These are phyloP conservation scores for Saccharomycopsis sp. DNA, from an alignment of 805 yeast species.

Conservation along the genomic window DNA sequence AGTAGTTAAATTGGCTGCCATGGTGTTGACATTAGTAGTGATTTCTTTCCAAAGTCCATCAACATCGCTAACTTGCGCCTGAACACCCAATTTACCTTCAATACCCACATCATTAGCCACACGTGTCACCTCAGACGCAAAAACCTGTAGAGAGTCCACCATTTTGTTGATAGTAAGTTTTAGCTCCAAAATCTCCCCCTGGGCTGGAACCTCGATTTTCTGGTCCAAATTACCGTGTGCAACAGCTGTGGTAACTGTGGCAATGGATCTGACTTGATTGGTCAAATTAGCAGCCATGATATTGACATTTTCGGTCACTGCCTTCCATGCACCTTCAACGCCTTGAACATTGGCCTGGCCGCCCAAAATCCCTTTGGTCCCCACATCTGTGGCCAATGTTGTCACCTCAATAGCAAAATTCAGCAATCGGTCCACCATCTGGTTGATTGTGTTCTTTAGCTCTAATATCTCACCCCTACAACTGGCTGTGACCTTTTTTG, in stretches of 20 bases:
- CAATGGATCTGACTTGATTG: slow-evolving; percentile 82
- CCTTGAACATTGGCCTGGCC: slow-evolving; percentile 83
- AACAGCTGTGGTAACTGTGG: slow-evolving; percentile 86
- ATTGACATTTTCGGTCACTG: slow-evolving; percentile 76
- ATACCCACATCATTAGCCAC: slow-evolving; percentile 93
- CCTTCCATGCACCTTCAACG: slow-evolving; percentile 82
- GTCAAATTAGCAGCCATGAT: slow-evolving; percentile 85
- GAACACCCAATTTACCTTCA: slow-evolving; percentile 88
- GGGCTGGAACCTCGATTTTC: slow-evolving; percentile 83
- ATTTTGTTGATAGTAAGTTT: slow-evolving; percentile 83
- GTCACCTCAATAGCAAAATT: slow-evolving; percentile 78
- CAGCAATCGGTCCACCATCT: slow-evolving; percentile 84
- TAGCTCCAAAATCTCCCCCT: slow-evolving; percentile 81
- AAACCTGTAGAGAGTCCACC: slow-evolving; percentile 86
- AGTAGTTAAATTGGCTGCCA: slow-evolving; percentile 90
- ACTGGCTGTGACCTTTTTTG: slow-evolving; percentile 79
- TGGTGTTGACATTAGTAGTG: slow-evolving; percentile 84
- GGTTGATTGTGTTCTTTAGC: slow-evolving; percentile 74
- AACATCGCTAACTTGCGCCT: slow-evolving; percentile 84
- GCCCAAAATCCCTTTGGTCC: slow-evolving; percentile 83
- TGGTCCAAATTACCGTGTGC: slow-evolving; percentile 85
- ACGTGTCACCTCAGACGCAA: slow-evolving; percentile 81
- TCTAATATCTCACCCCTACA: slow-evolving; percentile 74
- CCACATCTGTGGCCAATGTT: slow-evolving; percentile 82
- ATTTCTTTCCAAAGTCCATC: slow-evolving; percentile 91